Evolutionary conservation across 1,284 basidiomycete genomes (phyloP).

Genomic region (Cutaneotrichosporon cutaneum): DNA sequence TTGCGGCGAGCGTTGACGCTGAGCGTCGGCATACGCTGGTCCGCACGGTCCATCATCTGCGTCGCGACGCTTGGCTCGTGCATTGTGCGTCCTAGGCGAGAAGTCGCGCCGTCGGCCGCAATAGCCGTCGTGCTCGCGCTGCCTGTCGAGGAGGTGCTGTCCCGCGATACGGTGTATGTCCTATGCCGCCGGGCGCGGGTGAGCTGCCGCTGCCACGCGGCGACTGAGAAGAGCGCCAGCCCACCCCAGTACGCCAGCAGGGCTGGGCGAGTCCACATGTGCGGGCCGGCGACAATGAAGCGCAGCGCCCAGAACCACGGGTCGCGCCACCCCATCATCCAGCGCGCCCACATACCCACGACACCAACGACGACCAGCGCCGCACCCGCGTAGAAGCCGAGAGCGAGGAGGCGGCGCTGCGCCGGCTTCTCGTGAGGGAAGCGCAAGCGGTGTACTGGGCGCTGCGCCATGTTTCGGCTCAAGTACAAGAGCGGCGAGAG

Average conservation of each 20-base stretch:
- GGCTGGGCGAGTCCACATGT: slow-evolving; percentile 76
- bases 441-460: slow-evolving; percentile 81
- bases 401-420: slow-evolving; percentile 79
- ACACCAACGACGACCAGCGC: slow-evolving; percentile 75
- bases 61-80: slow-evolving; percentile 57
- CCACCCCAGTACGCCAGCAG: slow-evolving; percentile 82
- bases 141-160: background rate
- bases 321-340: slow-evolving; percentile 79
- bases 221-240: slow-evolving; percentile 77
- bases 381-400: slow-evolving; percentile 79
- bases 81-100: background rate
- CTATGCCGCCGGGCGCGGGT: slow-evolving; percentile 67
- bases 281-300: slow-evolving; percentile 70
- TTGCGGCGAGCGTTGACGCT: slow-evolving; percentile 93
- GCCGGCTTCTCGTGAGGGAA: slow-evolving; percentile 84
- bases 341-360: slow-evolving; percentile 89
- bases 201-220: slow-evolving; percentile 87
- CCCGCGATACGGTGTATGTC: slow-evolving; percentile 37
- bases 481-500: slow-evolving; percentile 92
- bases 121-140: background rate
- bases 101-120: background rate
- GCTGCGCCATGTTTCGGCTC: slow-evolving; percentile 87
- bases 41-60: slow-evolving; percentile 78
- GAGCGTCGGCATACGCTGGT: slow-evolving; percentile 83
- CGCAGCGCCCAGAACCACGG: slow-evolving; percentile 86